Evolutionary conservation across 371 early-diverging fungal genomes (phyloP).

Genomic region (Apophysomyces sp.): DNA sequence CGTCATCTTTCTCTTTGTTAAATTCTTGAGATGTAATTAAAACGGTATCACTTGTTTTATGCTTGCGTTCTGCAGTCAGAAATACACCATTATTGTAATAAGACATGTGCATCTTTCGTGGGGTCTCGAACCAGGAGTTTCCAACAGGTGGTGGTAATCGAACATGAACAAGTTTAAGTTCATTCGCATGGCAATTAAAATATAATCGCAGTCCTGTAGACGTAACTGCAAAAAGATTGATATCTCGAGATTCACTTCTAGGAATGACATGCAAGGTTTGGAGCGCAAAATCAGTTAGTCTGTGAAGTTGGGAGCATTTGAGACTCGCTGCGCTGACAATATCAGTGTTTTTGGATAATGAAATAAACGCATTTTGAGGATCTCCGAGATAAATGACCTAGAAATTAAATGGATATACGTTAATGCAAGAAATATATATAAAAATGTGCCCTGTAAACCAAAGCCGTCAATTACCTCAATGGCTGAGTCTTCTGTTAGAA

Average conservation of each 20-base stretch:
- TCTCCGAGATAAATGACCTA: slow-evolving; percentile 33
- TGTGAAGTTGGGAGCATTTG: slow-evolving; percentile 45
- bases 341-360: slow-evolving; percentile 34
- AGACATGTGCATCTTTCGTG: slow-evolving; percentile 53
- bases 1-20: background rate
- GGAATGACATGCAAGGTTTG: slow-evolving; percentile 68
- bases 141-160: slow-evolving; percentile 60
- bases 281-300: slow-evolving; percentile 45
- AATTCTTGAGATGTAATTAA: slow-evolving; percentile 34
- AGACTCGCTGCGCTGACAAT: slow-evolving; percentile 45
- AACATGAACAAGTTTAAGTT: slow-evolving; percentile 69
- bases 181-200: slow-evolving; percentile 61
- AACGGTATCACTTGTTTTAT: slow-evolving; percentile 64
- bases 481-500: slow-evolving; percentile 59
- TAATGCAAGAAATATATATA: background rate
- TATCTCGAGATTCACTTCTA: slow-evolving; percentile 53
- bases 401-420: background rate
- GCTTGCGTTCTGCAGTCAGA: slow-evolving; percentile 61
- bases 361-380: slow-evolving; percentile 22
- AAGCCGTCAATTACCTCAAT: slow-evolving; percentile 56
- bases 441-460: background rate
- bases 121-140: background rate
- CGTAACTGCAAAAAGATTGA: slow-evolving; percentile 73
- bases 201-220: slow-evolving; percentile 73
- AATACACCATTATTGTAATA: slow-evolving; percentile 65